Conservation (phyloP, 805 yeast species). For the Isabelozyma pseudorhagii region DNA sequence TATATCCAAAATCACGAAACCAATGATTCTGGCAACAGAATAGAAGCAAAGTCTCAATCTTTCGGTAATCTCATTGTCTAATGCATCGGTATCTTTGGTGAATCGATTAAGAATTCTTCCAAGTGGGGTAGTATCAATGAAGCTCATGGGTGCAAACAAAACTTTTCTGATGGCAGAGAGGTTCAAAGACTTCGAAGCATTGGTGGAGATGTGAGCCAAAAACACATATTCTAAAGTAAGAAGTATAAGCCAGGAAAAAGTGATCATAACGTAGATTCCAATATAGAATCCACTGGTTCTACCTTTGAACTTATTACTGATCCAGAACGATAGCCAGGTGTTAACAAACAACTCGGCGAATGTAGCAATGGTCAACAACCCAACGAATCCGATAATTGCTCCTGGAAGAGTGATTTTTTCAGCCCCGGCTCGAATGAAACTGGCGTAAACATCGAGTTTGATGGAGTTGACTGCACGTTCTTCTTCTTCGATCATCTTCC, state of each 20-base stretch:
- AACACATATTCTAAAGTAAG: conserved; percentile 39
- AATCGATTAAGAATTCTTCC: conserved; percentile 80
- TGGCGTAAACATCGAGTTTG: conserved; percentile 25
- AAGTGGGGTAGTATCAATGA: conserved; percentile 79
- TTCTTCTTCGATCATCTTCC: conserved; percentile 39
- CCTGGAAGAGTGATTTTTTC: conserved; percentile 38
- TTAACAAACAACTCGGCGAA: conserved; percentile 55
- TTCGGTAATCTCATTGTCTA: conserved; percentile 72
- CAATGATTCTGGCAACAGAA: conserved; percentile 50
- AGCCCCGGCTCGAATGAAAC: conserved; percentile 28
- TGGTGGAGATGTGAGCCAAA: conserved; percentile 45
- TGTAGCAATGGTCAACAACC: conserved; percentile 51
- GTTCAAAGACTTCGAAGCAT: conserved; percentile 55
- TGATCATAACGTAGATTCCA: conserved; percentile 63
- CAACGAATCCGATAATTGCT: background rate
- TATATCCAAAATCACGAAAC: conserved; percentile 61
- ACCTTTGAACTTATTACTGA: conserved; percentile 46
- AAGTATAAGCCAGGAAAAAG: conserved; percentile 44
- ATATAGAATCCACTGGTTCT: conserved; percentile 55
- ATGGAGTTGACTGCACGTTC: conserved; percentile 54
- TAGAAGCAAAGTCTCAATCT: conserved; percentile 55
- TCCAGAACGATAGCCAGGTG: conserved; percentile 82
- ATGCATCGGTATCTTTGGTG: conserved; percentile 76
- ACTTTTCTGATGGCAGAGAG: conserved; percentile 53
- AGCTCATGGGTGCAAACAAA: conserved; percentile 72